Evolutionary conservation across 176 grass and related monocot species (phyloP), one percentile per base, ranked within the genome.

Genomic region (Dactylis glomerata): DNA sequence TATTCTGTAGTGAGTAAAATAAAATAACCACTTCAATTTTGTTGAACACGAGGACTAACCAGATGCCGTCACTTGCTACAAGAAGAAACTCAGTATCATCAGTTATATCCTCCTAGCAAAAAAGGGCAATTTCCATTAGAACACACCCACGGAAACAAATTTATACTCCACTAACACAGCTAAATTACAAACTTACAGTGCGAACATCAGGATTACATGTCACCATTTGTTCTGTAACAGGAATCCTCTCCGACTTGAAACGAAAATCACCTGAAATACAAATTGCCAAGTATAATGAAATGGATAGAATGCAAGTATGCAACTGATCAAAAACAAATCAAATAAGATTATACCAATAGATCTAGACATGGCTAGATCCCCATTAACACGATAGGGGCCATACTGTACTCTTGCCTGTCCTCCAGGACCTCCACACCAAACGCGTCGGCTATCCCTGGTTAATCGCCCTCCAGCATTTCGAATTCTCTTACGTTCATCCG

Each of bases 121-220:
- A 63, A 31, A 30, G 59, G 5, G 59, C 27, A 63, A 63, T 63
- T 31, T 32, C 13, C 42, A 63, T 63, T 16, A 63, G 13, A 63
- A 63, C 5, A 63, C 59, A 14, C 27, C 14, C 12, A 28, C 17
- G 13, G 27, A 31, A 63, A 31, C 27, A 63, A 61, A 31, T 63
- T 31, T 34, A 10, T 36, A 49, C 13, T 58, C 37, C 6, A 26
- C 41, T n/a, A 17, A 67, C 2, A 38, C 46, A 41, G n/a, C n/a
- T 40, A 74, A 74, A 57, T 63, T 65, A n/a, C n/a, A n/a, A n/a
- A 82, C 85, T 57, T 87, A 82, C 79, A 76, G 1, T 19, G 27
- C 0, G 22, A 28, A 86, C 54, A 5, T 76, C 85, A 9, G 71
- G 79, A 30, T 20, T 45, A 14, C 79, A 87, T 76, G 40, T 76